These are phyloP conservation scores for Cutaneotrichosporon sp. DNA, from an alignment of 1,284 basidiomycete species.

Conservation along the genomic window DNA sequence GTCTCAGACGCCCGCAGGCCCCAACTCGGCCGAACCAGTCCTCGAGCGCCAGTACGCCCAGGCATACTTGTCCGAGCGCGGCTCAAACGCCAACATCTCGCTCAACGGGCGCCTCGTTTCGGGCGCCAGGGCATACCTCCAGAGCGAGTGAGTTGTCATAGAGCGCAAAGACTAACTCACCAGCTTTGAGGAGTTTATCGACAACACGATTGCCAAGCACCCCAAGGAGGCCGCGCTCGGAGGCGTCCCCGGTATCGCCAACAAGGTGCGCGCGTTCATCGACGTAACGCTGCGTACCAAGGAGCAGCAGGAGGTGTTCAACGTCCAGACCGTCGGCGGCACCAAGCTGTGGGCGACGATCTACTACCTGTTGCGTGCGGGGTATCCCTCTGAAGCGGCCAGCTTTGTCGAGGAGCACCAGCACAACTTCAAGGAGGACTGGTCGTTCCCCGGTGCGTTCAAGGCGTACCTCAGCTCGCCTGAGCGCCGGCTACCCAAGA, in stretches of 20 bases:
- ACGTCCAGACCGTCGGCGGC: constrained; percentile 68
- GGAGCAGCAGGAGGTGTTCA: constrained; percentile 75
- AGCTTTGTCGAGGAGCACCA: constrained; percentile 68
- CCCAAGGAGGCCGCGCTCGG: constrained; percentile 83
- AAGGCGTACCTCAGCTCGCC: constrained; percentile 78
- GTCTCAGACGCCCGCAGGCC: background rate
- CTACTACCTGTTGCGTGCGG: constrained; percentile 84
- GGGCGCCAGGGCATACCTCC: constrained; percentile 52
- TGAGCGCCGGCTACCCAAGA: constrained; percentile 70
- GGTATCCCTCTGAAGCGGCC: constrained; percentile 73
- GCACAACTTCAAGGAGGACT: constrained; percentile 72
- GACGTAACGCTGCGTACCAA: constrained; percentile 57
- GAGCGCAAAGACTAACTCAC: constrained; percentile 3
- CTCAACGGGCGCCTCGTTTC: constrained; percentile 33
- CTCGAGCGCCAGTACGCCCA: constrained; percentile 51
- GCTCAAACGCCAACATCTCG: constrained; percentile 21
- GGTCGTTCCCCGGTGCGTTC: constrained; percentile 77
- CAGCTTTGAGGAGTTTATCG: constrained; percentile 74
- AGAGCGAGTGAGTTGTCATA: constrained; percentile 52
- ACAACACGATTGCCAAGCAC: constrained; percentile 73
- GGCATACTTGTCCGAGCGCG: constrained; percentile 46
- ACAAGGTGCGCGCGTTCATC: constrained; percentile 82
- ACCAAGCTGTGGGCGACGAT: constrained; percentile 88
- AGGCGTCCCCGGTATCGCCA: constrained; percentile 81
- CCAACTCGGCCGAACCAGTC: constrained; percentile 20